Conservation (phyloP, 2,329 filamentous ascomycete genomes). For the Phialophora macrospora region DNA sequence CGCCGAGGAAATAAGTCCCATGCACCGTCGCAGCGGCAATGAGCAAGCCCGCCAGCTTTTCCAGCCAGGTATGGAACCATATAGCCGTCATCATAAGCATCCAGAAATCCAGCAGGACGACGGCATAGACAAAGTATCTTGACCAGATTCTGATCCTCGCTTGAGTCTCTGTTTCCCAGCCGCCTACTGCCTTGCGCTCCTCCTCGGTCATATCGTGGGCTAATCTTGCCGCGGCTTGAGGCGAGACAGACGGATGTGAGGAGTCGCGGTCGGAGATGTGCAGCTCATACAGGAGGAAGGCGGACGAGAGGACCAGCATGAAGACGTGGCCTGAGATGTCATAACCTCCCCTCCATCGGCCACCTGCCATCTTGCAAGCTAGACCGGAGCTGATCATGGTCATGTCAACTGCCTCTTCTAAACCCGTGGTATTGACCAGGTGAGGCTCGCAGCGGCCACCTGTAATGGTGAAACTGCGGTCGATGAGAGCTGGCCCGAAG, state of each 20-base stretch:
- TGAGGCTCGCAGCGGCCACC: conserved; percentile 76
- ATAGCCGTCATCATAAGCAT: conserved; percentile 99
- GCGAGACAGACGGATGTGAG: conserved; percentile 37
- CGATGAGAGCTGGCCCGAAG: conserved; percentile 88
- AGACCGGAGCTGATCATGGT: conserved; percentile 64
- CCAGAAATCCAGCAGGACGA: conserved; percentile 79
- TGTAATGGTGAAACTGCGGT: conserved; percentile 84
- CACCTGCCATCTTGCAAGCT: conserved; percentile 81
- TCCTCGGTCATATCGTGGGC: conserved; percentile 51
- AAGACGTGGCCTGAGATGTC: conserved; percentile 97
- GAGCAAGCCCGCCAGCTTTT: conserved; percentile 70
- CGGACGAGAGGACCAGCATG: conserved; percentile 81
- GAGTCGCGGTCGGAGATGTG: conserved; percentile 63
- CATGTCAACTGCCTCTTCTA: conserved; percentile 44
- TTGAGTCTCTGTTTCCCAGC: conserved; percentile 47
- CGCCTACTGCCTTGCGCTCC: conserved; percentile 42
- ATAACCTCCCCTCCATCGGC: conserved; percentile 88
- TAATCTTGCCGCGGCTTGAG: conserved; percentile 53
- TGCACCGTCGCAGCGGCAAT: conserved; percentile 57
- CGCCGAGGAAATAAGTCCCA: conserved; percentile 57
- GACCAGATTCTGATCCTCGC: conserved; percentile 62
- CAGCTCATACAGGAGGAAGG: conserved; percentile 83
- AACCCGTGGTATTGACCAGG: conserved; percentile 22
- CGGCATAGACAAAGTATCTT: conserved; percentile 56
- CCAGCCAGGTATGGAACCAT: conserved; percentile 98